These are phyloP conservation scores for Pichiaceae sp. DNA, from an alignment of 1,139 yeast genomes.

Conservation along the genomic window DNA sequence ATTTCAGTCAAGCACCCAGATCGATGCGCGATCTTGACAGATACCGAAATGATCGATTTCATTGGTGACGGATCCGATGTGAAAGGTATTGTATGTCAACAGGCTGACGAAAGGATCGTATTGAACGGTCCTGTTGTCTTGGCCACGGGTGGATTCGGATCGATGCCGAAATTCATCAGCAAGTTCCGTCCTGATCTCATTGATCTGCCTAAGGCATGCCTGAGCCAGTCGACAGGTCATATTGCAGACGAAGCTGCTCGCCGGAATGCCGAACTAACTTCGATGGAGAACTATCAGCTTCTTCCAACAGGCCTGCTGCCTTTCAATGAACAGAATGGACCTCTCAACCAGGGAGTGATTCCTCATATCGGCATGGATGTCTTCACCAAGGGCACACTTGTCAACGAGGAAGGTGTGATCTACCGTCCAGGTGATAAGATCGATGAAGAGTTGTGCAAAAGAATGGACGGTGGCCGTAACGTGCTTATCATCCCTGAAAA, in stretches of 20 bases:
- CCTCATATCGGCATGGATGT: neutral
- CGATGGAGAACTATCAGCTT: constrained; percentile 71
- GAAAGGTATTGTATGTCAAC: constrained; percentile 32
- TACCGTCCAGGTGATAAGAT: constrained; percentile 27
- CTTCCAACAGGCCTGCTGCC: constrained; percentile 76
- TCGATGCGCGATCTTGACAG: constrained; percentile 42
- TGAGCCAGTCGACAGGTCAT: constrained; percentile 70
- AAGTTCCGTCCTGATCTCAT: constrained; percentile 50
- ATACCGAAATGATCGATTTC: constrained; percentile 49
- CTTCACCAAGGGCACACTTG: neutral
- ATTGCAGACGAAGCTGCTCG: constrained; percentile 55
- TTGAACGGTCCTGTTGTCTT: constrained; percentile 53
- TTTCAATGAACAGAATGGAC: constrained; percentile 1
- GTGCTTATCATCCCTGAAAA: neutral
- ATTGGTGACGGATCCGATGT: constrained; percentile 28
- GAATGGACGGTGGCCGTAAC: neutral
- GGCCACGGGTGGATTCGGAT: constrained; percentile 75
- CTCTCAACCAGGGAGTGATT: neutral
- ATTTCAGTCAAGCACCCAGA: constrained; percentile 39
- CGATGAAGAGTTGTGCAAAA: constrained; percentile 18
- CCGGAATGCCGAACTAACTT: constrained; percentile 55
- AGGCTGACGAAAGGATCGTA: constrained; percentile 21
- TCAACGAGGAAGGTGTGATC: neutral
- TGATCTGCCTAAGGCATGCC: constrained; percentile 65
- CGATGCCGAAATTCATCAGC: constrained; percentile 36